Base-by-base conservation (phyloP, 2,329 filamentous ascomycete species). In the Aspergillus melleus region DNA sequence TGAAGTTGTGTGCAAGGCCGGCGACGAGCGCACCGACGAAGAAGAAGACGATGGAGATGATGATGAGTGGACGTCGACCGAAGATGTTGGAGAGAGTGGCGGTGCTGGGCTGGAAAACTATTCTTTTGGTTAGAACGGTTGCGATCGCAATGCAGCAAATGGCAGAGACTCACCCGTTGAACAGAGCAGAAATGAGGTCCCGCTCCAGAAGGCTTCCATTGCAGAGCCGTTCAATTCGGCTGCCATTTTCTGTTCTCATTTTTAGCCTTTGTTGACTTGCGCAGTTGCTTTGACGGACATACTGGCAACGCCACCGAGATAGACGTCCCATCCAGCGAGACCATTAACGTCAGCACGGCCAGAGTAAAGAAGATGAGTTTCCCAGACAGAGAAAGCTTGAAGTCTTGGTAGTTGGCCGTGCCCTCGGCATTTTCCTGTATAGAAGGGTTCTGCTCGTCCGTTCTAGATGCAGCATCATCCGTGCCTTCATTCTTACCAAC, bases 151-250 rank as follows among this genome's bases (percentile, higher is more conserved):
- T n/a, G 26, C 26, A 29, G 26, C 26, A 22, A 9, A 22, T n/a
- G 10, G 20, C 5, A 5, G 8, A 36, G 24, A 19, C 29, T 11
- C 58, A 68, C 66, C 83, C 0, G 88, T 86, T 50, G 83, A 85
- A 9, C 85, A 84, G 1, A 91, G 78, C 3, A 90, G 79, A 68
- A 89, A 91, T 19, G 84, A 85, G 4, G 88, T 90, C 2, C 88
- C 88, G n/a, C 84, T 83, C 88, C 88, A 90, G 72, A 90, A 90
- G 0, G 87, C 86, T 73, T 90, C 80, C 32, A 86, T 81, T 2
- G 83, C 84, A 0, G 79, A 80, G 49, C 84, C 84, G 29, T 77
- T 64, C 6, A 87, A 76, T 20, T 80, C 80, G 8, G 72, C 64
- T n/a, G 83, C 80, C 59, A 86, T 84, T 46, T 79, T 80, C 71